Evolutionary conservation across 495 filamentous ascomycete species (phyloP).

Genomic region (Aspergillus bridgeri): DNA sequence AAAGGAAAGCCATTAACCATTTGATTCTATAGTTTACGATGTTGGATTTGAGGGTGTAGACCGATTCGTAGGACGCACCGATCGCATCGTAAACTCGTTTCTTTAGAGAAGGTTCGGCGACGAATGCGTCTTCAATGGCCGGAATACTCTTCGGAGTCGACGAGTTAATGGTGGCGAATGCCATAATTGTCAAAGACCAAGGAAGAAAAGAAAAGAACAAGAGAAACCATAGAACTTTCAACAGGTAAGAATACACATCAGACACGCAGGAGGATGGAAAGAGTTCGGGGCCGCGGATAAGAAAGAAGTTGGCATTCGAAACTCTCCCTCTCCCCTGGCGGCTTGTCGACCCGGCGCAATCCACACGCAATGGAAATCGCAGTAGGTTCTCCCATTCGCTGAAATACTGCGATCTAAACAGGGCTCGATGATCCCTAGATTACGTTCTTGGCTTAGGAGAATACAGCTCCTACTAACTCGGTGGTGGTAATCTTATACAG

Average conservation of each 20-base stretch:
- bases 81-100: conserved; percentile 50
- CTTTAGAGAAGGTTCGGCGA: conserved; percentile 40
- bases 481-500: conserved; percentile 13
- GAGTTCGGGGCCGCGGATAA: conserved; percentile 4
- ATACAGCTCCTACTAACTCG: background rate
- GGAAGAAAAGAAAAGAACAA: background rate
- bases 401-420: too few relatives aligned
- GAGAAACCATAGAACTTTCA: background rate
- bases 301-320: conserved; percentile 1
- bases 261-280: background rate
- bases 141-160: conserved; percentile 21
- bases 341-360: conserved; percentile 1
- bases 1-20: conserved; percentile 11
- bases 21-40: background rate
- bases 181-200: conserved; percentile 27
- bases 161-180: conserved; percentile 44
- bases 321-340: conserved; percentile 1
- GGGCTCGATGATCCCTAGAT: background rate
- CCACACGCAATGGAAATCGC: background rate
- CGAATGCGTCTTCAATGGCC: conserved; percentile 45
- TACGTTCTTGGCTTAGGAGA: too few relatives aligned
- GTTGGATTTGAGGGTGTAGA: background rate
- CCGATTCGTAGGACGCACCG: conserved; percentile 28
- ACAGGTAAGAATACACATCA: conserved; percentile 1
- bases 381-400: background rate